Base-by-base conservation (phyloP, 2,329 filamentous ascomycete genomes). In the Aspergillus hortae region DNA sequence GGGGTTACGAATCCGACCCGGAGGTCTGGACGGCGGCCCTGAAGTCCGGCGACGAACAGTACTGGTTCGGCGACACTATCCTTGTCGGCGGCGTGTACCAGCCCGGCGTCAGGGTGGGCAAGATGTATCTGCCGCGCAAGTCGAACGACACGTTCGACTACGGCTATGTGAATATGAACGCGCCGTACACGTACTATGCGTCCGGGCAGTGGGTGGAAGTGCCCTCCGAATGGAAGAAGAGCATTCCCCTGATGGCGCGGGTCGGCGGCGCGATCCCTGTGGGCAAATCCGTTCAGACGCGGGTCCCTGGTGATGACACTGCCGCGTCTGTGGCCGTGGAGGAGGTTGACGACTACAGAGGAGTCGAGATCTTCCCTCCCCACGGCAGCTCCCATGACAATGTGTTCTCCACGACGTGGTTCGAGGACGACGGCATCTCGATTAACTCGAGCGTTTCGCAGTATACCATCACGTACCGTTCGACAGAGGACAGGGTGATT, bases 41-140 rank as follows among this genome's bases (percentile, higher is more conserved):
- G 3, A 84, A 80, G 50, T 75, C 80, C 27, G 86, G 86, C 6
- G 87, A 89, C 58, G 80, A 81, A 4, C 86, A 90, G 63, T 90
- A 85, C 72, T 90, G 86, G 86, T 80, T 89, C 21, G 87, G 87
- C 10, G 83, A 87, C 49, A 75, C 79, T 0, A 69, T 89, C 7
- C 74, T 90, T 0, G 73, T 90, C 6, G 84, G 84, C 2, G 86
- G 86, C 4, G 84, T 89, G 0, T 89, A 86, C 61, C 79, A 85
- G 59, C 73, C 84, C 0, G 83, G 81, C 4, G 74, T 75, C 1
- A 75, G 68, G 19, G 75, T 70, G 10, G 82, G 80, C 0, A 77
- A 71, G 10, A 70, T 90, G 7, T 90, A 90, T 58, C 77, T 89
- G 0, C 86, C 86, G 0, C 73, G 73, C 21, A 71, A 73, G 46